Evolutionary conservation across 148 eudicot species (phyloP).

Genomic region (Agrostemma githago): DNA sequence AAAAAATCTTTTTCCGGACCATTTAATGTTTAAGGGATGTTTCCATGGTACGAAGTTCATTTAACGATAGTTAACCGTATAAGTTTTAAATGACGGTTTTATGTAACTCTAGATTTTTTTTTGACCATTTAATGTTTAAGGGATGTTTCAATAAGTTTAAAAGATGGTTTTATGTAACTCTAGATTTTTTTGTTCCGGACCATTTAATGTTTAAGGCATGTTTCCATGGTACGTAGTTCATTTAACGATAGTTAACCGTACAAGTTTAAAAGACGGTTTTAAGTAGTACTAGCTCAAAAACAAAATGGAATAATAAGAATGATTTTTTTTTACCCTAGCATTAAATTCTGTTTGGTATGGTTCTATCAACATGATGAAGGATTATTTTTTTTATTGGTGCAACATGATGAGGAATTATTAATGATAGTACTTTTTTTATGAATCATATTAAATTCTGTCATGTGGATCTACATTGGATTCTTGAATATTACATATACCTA

Average conservation of each 20-base stretch:
- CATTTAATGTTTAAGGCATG: no score
- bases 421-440: slow-evolving; percentile 1
- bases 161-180: no score
- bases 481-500: slow-evolving; percentile 6
- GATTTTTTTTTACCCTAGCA: neutral
- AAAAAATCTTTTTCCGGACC: neutral
- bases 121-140: no score
- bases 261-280: no score
- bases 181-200: no score
- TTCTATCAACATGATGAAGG: neutral
- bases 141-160: no score
- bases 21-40: neutral
- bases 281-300: neutral
- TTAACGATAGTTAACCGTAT: no score
- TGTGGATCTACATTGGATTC: slow-evolving; percentile 47
- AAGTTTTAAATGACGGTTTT: no score
- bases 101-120: no score
- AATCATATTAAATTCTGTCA: slow-evolving; percentile 17
- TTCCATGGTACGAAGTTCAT: no score
- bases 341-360: slow-evolving; percentile 10
- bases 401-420: slow-evolving; percentile 1
- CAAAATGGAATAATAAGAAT: neutral
- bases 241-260: no score
- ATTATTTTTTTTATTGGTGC: neutral
- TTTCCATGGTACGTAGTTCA: no score